Base-by-base conservation (phyloP, 805 yeast species). In the Ogataea nonfermentans region DNA sequence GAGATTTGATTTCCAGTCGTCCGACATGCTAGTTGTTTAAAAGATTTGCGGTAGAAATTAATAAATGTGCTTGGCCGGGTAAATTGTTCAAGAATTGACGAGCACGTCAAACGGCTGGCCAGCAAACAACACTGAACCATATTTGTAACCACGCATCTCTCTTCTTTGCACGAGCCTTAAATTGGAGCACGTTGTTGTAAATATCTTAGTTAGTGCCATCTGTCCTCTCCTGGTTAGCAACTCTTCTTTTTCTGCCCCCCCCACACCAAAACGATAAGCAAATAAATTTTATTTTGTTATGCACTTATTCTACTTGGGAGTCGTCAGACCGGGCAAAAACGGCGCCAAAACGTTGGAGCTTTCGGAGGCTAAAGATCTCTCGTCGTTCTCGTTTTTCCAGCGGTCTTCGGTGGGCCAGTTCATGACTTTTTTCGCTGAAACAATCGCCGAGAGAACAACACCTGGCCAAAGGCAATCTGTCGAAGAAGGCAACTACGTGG, bases 381-480 rank as follows among this genome's bases (percentile, higher is more conserved):
- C 88, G 17, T 83, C 82, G 51, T 91, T 91, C 66, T 79, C 93
- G 20, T 93, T 86, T 65, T 93, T 93, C 63, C 96, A 91, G 67
- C 74, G 56, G 37, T 42, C 47, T 24, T 72, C 82, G 29, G 96
- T 90, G 19, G 80, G 84, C 14, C 96, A 91, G 65, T 91, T 93
- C 66, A 86, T 91, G 95, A 79, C 95, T 4, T 93, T 93, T 63
- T 90, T 93, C 66, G 76, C 95, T 17, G 86, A 80, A 55, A 93
- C 99, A 3, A 91, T 91, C 17, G 80, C 95, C 11, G 82, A 81
- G 48, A 80, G 99, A 66, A 93, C 99, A 2, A 66, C 72, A 28
- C 72, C 91, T 1, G 95, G 96, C 33, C 91, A 88, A 66, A 81
- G 98, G 67, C 99, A 93, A 64, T 77, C 88, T 61, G 85, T 93